Evolutionary conservation across 192 early-diverging fungal species (phyloP).

Genomic region (Mortierella antarctica): DNA sequence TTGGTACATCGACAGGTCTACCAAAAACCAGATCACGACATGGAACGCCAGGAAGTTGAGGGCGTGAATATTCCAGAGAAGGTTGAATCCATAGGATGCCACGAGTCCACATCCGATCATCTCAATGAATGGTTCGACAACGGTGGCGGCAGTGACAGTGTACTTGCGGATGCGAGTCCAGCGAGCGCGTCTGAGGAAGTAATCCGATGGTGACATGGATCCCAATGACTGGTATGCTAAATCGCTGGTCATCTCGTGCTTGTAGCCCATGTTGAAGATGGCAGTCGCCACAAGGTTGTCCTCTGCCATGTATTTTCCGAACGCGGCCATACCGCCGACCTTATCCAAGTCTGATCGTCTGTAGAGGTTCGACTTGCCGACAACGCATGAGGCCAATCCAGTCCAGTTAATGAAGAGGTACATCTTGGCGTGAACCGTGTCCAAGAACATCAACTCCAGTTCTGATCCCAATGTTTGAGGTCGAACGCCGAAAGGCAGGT

Average conservation of each 20-base stretch:
- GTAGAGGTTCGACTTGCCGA: slow-evolving; percentile 96
- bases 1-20: slow-evolving; percentile 67
- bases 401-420: slow-evolving; percentile 94
- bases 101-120: slow-evolving; percentile 82
- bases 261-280: slow-evolving; percentile 80
- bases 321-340: slow-evolving; percentile 84
- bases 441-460: slow-evolving; percentile 89
- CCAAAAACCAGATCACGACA: slow-evolving; percentile 69
- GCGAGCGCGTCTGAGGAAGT: slow-evolving; percentile 84
- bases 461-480: slow-evolving; percentile 80
- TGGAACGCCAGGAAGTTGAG: slow-evolving; percentile 63
- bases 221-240: slow-evolving; percentile 88
- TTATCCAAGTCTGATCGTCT: slow-evolving; percentile 82
- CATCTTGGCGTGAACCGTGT: slow-evolving; percentile 94
- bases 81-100: slow-evolving; percentile 73
- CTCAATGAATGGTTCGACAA: slow-evolving; percentile 94
- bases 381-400: slow-evolving; percentile 86
- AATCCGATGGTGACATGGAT: slow-evolving; percentile 77
- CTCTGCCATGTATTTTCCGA: slow-evolving; percentile 93
- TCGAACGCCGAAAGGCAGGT: slow-evolving; percentile 83
- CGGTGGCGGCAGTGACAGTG: slow-evolving; percentile 87
- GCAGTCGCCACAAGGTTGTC: slow-evolving; percentile 94
- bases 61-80: slow-evolving; percentile 63
- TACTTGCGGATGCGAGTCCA: slow-evolving; percentile 97
- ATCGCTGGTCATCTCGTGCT: slow-evolving; percentile 90